phyloP scores from a whole-genome alignment of 805 yeast species.

The Metschnikowia sp. region DNA sequence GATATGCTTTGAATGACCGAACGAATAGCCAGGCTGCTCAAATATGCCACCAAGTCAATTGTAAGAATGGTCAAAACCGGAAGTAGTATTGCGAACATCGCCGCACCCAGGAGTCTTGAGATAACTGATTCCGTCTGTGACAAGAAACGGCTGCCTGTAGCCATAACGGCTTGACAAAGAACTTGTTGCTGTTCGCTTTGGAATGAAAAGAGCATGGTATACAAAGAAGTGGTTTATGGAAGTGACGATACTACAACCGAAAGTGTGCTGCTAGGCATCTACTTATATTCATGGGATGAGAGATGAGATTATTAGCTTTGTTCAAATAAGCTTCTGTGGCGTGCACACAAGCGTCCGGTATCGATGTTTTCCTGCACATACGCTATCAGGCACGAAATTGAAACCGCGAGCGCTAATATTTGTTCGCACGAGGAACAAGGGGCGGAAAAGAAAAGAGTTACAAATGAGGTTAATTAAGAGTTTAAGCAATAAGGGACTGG shows the following conservation, averaged over 20 bases:
- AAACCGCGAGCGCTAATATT: neutral
- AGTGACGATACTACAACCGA: too few relatives aligned
- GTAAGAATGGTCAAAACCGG: slow-evolving; percentile 1
- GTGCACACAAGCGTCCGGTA: neutral
- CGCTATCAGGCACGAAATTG: neutral
- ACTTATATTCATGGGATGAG: neutral
- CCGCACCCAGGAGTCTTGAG: slow-evolving; percentile 4
- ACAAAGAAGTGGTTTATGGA: too few relatives aligned
- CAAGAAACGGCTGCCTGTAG: neutral
- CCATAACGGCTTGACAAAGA: neutral
- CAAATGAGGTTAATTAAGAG: neutral
- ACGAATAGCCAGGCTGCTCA: slow-evolving; percentile 1
- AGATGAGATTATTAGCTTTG: neutral
- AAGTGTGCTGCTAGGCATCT: neutral
- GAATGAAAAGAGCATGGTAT: too few relatives aligned
- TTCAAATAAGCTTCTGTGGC: neutral
- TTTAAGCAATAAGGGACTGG: neutral
- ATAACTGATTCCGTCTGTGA: slow-evolving; percentile 1
- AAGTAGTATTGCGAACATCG: slow-evolving; percentile 1
- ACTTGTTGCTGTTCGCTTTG: neutral
- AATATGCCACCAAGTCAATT: slow-evolving; percentile 2
- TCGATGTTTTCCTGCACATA: too few relatives aligned
- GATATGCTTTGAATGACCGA: neutral
- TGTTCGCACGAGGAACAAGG: neutral
- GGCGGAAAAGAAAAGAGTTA: neutral